These are phyloP conservation scores for Tricholoma terreum DNA, from an alignment of 768 basidiomycete species.

Conservation along the genomic window DNA sequence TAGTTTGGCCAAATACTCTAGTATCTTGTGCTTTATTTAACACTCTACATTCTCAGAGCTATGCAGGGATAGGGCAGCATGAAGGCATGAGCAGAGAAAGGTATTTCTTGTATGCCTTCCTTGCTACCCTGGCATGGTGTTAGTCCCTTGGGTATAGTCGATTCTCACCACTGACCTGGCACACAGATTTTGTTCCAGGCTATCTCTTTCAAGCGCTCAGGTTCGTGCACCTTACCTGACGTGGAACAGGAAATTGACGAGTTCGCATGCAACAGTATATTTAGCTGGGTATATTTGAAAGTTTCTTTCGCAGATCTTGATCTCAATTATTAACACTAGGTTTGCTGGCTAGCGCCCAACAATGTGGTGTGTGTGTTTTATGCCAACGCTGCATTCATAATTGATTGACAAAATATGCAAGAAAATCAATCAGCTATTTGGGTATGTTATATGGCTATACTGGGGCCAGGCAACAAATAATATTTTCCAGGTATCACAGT, in stretches of 20 bases:
- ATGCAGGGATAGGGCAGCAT: slow-evolving; percentile 51
- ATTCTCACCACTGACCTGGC: background rate
- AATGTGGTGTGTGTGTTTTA: slow-evolving; percentile 46
- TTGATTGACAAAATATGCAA: slow-evolving; percentile 13
- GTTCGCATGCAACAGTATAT: slow-evolving; percentile 29
- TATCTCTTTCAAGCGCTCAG: slow-evolving; percentile 60
- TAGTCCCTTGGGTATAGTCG: slow-evolving; percentile 14
- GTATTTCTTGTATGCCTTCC: slow-evolving; percentile 56
- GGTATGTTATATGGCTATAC: no score
- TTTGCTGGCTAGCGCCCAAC: slow-evolving; percentile 62
- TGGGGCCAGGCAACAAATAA: no score
- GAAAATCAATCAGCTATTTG: slow-evolving; percentile 59
- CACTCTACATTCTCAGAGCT: slow-evolving; percentile 63
- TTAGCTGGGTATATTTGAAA: slow-evolving; percentile 41
- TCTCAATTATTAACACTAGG: slow-evolving; percentile 34
- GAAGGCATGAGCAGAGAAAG: slow-evolving; percentile 56
- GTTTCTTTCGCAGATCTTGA: background rate
- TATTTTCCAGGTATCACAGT: slow-evolving; percentile 32
- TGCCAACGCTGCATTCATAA: background rate
- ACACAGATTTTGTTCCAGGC: slow-evolving; percentile 54
- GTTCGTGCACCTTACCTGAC: slow-evolving; percentile 23
- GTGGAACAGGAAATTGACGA: background rate
- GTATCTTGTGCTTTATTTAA: slow-evolving; percentile 73
- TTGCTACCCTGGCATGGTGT: slow-evolving; percentile 46
- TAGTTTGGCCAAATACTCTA: slow-evolving; percentile 72